Percentiles rank a stretch among this genome's conserved stretches.
Conservation (phyloP, 305 asterid species). For the Rubia balearica region DNA sequence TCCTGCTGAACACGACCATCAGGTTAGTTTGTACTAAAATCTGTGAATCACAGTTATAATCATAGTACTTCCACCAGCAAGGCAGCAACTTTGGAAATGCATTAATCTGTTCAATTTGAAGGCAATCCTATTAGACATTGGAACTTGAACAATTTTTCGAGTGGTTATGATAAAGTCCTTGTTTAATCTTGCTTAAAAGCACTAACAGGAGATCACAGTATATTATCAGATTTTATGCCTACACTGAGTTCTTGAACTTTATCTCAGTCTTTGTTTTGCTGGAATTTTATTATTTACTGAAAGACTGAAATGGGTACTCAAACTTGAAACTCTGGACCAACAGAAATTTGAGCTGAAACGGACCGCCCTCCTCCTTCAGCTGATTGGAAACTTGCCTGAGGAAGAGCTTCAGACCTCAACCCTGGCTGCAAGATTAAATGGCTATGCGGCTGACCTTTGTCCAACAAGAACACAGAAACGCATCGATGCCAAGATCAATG, state of each 20-base stretch:
- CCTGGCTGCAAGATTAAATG: slow-evolving; percentile 75
- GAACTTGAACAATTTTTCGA: not conserved
- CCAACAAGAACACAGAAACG: slow-evolving; percentile 58
- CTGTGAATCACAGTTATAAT: slow-evolving; percentile 12
- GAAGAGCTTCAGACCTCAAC: slow-evolving; percentile 83
- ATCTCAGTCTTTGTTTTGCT: not conserved
- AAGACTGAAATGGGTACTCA: slow-evolving; percentile 1
- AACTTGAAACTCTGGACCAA: slow-evolving; percentile 15
- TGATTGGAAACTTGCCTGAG: slow-evolving; percentile 81
- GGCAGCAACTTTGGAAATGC: not conserved
- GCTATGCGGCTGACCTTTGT: slow-evolving; percentile 91
- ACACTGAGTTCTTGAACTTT: not conserved
- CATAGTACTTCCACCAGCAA: too few species aligned
- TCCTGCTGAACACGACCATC: slow-evolving; percentile 94
- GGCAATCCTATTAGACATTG: not conserved
- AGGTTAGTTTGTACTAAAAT: slow-evolving; percentile 37
- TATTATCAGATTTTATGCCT: not conserved
- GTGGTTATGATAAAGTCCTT: not conserved
- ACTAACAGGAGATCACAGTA: not conserved
- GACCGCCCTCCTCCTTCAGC: slow-evolving; percentile 69
- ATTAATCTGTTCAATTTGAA: not conserved
- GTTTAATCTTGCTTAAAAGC: not conserved
- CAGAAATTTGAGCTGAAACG: slow-evolving; percentile 96
- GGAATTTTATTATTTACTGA: not conserved
- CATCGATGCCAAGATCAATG: slow-evolving; percentile 67